These are phyloP conservation scores for Ilex paraguariensis DNA, from an alignment of 305 asterid genomes.

Conservation along the genomic window DNA sequence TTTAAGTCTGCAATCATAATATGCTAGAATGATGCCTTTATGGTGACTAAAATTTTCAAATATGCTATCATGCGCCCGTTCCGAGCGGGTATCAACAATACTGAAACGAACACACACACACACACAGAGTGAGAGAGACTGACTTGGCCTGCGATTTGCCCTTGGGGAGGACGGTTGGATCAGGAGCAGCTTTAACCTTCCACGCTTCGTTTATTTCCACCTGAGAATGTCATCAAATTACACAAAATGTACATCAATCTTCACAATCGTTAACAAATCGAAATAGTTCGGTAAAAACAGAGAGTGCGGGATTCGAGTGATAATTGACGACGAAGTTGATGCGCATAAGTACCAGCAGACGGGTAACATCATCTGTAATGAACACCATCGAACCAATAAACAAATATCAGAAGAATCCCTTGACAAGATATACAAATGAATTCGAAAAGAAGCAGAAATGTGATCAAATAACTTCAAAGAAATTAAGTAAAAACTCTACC, in stretches of 20 bases:
- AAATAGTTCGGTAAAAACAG: no score
- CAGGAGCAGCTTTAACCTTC: constrained; percentile 63
- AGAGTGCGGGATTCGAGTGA: no score
- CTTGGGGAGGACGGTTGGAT: constrained; percentile 70
- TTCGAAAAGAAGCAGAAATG: no score
- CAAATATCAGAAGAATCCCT: background rate
- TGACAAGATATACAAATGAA: no score
- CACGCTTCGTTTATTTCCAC: constrained; percentile 89
- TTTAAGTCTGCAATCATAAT: no score
- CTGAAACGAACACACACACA: no score
- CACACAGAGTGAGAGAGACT: constrained; percentile 14
- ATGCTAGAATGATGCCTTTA: no score
- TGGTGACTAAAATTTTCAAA: no score
- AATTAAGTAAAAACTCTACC: constrained; percentile 34
- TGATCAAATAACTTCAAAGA: background rate
- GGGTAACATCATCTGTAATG: constrained; percentile 78
- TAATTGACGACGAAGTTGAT: background rate
- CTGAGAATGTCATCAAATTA: constrained; percentile 28
- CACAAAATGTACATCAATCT: background rate
- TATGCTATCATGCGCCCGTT: no score
- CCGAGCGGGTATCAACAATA: no score
- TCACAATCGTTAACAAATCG: no score
- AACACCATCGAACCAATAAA: constrained; percentile 9
- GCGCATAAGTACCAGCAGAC: constrained; percentile 50
- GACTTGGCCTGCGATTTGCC: constrained; percentile 76